Conservation (phyloP, 495 filamentous ascomycete species). For the Parathielavia hyrcaniae region DNA sequence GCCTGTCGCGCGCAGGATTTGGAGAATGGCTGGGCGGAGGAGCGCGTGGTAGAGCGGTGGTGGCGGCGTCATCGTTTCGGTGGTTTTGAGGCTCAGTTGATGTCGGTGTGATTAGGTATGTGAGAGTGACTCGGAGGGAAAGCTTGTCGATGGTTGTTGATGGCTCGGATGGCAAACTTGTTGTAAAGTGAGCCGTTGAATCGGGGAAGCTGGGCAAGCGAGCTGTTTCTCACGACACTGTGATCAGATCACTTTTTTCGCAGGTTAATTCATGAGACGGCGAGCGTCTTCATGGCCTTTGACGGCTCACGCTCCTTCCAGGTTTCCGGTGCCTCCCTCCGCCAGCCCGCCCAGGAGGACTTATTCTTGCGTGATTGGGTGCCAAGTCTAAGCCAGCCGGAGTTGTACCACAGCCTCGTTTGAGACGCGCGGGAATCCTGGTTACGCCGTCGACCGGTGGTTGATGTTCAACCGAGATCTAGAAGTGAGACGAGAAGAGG, state of each 20-base stretch:
- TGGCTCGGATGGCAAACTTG: too few species aligned
- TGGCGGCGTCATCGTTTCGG: conserved; percentile 37
- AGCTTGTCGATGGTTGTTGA: too few species aligned
- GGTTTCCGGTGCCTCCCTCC: not conserved
- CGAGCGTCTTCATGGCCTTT: not conserved
- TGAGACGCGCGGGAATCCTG: not conserved
- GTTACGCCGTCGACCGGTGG: too few species aligned
- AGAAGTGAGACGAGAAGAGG: too few species aligned
- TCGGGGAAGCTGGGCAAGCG: too few species aligned
- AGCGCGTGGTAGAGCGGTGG: conserved; percentile 62
- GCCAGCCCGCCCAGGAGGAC: not conserved
- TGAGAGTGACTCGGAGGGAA: not conserved
- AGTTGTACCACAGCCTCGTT: not conserved
- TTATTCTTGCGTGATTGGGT: not conserved
- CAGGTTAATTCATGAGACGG: not conserved
- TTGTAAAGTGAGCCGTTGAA: too few species aligned
- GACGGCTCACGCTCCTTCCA: not conserved
- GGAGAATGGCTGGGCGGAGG: conserved; percentile 72
- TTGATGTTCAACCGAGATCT: too few species aligned
- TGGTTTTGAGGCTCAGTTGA: not conserved
- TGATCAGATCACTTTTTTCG: not conserved
- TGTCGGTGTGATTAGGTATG: not conserved
- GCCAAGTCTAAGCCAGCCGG: not conserved
- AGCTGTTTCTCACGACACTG: too few species aligned
- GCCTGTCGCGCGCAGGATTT: conserved; percentile 80